Evolutionary conservation across 176 grass and related monocot species (phyloP).

Genomic region (Eragrostis nindensis): DNA sequence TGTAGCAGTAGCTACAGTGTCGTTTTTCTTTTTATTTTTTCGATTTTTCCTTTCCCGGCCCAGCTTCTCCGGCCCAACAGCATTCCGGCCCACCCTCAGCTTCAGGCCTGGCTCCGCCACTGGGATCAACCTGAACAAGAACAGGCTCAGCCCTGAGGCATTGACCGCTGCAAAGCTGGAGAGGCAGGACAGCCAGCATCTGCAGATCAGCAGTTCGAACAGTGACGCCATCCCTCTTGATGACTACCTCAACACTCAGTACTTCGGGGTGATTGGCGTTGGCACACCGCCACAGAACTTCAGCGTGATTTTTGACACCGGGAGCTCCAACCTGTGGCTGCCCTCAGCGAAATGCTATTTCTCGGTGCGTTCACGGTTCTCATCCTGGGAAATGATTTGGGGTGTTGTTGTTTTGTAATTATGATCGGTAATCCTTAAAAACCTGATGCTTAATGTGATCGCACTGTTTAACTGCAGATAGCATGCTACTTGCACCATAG

Average conservation of each 20-base stretch:
- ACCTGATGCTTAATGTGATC: background rate
- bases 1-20: too few relatives aligned
- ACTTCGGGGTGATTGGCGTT: slow-evolving; percentile 77
- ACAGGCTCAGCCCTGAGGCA: slow-evolving; percentile 36
- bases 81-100: too few relatives aligned
- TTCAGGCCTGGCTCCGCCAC: too few relatives aligned
- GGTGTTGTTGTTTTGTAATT: background rate
- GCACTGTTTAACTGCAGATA: slow-evolving; percentile 51
- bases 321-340: slow-evolving; percentile 96
- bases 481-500: slow-evolving; percentile 82
- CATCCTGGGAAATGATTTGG: background rate
- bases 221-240: slow-evolving; percentile 68
- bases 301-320: slow-evolving; percentile 92
- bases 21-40: too few relatives aligned
- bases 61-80: too few relatives aligned
- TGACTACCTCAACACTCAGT: slow-evolving; percentile 90
- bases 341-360: slow-evolving; percentile 92
- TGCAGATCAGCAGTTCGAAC: slow-evolving; percentile 16
- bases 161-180: slow-evolving; percentile 48
- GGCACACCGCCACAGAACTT: slow-evolving; percentile 89
- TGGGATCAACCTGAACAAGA: slow-evolving; percentile 70
- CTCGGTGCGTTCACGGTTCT: slow-evolving; percentile 53
- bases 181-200: slow-evolving; percentile 28
- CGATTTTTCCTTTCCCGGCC: too few relatives aligned
- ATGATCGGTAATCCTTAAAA: background rate